phyloP scores from a whole-genome alignment of 495 filamentous ascomycete species.

The Geoglossum glabrum region DNA sequence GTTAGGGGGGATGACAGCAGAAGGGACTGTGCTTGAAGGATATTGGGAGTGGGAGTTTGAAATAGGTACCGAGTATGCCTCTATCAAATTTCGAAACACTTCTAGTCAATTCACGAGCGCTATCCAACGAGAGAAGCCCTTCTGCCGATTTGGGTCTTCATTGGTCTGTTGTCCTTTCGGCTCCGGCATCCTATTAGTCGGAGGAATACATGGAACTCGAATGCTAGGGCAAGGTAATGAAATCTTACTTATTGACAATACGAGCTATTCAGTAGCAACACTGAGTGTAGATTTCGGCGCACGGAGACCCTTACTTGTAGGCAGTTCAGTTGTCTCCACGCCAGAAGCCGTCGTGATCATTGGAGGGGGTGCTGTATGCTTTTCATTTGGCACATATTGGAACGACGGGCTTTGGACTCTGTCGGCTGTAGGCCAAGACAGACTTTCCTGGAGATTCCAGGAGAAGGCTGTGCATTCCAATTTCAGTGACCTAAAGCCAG shows the following conservation, averaged over 20 bases:
- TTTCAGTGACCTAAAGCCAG: neutral
- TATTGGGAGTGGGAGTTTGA: constrained; percentile 35
- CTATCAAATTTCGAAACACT: neutral
- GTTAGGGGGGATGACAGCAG: constrained; percentile 42
- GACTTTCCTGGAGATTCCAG: neutral
- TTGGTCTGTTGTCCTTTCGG: neutral
- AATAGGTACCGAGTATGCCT: neutral
- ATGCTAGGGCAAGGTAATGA: constrained; percentile 13
- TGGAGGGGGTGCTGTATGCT: constrained; percentile 75
- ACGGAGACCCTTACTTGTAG: constrained; percentile 42
- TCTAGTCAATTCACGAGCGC: constrained; percentile 6
- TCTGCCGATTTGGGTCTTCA: constrained; percentile 17
- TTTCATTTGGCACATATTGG: constrained; percentile 69
- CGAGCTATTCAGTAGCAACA: neutral
- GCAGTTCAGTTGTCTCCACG: constrained; percentile 27
- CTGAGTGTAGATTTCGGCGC: neutral
- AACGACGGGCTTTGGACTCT: constrained; percentile 37
- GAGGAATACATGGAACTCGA: constrained; percentile 23
- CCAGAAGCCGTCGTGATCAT: constrained; percentile 33
- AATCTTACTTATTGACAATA: constrained; percentile 11
- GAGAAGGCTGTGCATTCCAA: neutral
- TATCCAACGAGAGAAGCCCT: neutral
- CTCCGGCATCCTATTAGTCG: constrained; percentile 19
- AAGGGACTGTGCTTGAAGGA: constrained; percentile 37
- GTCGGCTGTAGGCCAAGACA: neutral